phyloP scores from a whole-genome alignment of 352 stramenopile species.

The Phytophthora nicotianae region DNA sequence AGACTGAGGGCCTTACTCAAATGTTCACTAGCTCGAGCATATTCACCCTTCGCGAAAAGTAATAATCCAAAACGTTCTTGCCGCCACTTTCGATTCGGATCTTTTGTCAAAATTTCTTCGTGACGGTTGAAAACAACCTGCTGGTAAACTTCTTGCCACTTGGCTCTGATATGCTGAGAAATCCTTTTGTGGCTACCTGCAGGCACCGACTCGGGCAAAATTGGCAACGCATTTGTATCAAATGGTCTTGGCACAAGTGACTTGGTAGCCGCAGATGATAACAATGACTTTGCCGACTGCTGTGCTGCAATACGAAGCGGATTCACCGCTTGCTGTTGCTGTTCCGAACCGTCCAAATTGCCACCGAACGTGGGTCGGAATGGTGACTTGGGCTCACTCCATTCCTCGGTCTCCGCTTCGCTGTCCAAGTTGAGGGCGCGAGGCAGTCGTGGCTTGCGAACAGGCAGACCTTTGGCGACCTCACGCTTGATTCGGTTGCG shows the following conservation, averaged over 20 bases:
- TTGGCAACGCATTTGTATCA: neutral
- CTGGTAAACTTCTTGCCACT: conserved; percentile 51
- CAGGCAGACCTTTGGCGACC: conserved; percentile 44
- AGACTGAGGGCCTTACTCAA: conserved; percentile 59
- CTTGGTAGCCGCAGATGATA: conserved; percentile 1
- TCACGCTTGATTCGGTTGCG: conserved; percentile 70
- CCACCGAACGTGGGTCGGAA: conserved; percentile 37
- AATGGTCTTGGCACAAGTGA: neutral
- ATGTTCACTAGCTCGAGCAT: conserved; percentile 45
- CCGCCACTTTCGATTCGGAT: conserved; percentile 62
- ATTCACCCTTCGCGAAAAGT: conserved; percentile 52
- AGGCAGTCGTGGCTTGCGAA: conserved; percentile 23
- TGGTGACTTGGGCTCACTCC: conserved; percentile 4
- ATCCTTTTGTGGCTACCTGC: conserved; percentile 3
- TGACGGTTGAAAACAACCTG: conserved; percentile 60
- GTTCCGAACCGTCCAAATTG: conserved; percentile 16
- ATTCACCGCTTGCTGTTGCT: neutral
- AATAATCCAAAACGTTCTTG: conserved; percentile 69
- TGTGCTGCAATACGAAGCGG: neutral
- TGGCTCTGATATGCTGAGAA: conserved; percentile 24
- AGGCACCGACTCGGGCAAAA: neutral
- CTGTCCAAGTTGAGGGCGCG: conserved; percentile 14
- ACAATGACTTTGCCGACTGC: neutral
- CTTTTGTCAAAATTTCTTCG: conserved; percentile 59
- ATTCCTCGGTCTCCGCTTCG: conserved; percentile 12